Evolutionary conservation across 257 asterid genomes (phyloP).

Genomic region (Lycium ferocissimum): DNA sequence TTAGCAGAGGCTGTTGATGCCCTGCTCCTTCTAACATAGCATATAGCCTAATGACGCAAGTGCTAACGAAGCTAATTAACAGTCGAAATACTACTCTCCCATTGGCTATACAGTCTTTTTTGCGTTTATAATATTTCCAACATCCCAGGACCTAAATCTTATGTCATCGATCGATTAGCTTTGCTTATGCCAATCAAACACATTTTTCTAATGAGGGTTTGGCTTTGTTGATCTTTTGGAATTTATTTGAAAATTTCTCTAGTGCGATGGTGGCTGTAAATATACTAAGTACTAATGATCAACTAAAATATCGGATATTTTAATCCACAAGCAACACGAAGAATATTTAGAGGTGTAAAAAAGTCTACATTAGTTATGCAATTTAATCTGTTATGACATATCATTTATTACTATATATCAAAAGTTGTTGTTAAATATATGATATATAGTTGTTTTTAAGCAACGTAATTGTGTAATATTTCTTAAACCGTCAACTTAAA

Average conservation of each 20-base stretch:
- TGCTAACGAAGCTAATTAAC: not conserved
- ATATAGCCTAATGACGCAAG: not conserved
- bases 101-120: not conserved
- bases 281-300: not conserved
- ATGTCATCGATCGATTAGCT: not conserved
- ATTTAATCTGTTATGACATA: not conserved
- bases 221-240: not conserved
- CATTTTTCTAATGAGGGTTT: not conserved
- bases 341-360: not conserved
- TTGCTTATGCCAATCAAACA: not conserved
- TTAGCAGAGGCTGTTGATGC: not conserved
- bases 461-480: not conserved
- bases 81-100: not conserved
- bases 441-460: not conserved
- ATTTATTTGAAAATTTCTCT: not conserved
- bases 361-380: not conserved
- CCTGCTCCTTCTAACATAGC: not conserved
- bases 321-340: not conserved
- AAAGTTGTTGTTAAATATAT: not conserved
- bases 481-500: not conserved
- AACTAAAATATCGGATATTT: not conserved
- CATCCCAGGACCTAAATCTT: constrained; percentile 14
- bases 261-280: constrained; percentile 26
- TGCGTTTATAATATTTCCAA: constrained; percentile 9
- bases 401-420: not conserved